Conservation (phyloP, 2,329 filamentous ascomycete species). For the Alternaria brassicicola region DNA sequence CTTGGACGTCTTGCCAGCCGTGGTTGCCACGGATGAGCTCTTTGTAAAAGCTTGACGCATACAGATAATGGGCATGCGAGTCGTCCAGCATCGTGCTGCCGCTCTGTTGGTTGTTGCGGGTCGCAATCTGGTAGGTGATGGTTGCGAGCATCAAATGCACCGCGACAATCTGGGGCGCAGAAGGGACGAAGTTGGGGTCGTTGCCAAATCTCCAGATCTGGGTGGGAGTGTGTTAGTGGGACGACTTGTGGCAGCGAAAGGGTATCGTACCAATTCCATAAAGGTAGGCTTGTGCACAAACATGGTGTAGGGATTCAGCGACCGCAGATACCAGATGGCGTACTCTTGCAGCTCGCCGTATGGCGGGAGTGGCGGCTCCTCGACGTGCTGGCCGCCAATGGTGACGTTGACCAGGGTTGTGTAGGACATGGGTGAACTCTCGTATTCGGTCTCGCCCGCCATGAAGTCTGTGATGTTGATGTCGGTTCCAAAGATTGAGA, state of each 20-base stretch:
- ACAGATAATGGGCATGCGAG: constrained; percentile 81
- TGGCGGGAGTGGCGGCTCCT: constrained; percentile 64
- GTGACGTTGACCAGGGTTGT: constrained; percentile 71
- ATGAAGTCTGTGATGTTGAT: constrained; percentile 79
- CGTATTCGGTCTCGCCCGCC: constrained; percentile 67
- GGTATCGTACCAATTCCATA: constrained; percentile 64
- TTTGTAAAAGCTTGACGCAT: constrained; percentile 70
- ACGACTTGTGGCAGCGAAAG: not conserved
- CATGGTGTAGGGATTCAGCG: constrained; percentile 73
- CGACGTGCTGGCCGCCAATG: constrained; percentile 61
- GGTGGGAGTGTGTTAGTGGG: constrained; percentile 37
- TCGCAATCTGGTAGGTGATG: constrained; percentile 78
- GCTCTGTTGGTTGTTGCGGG: constrained; percentile 64
- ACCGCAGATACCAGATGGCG: constrained; percentile 76
- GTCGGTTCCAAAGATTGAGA: constrained; percentile 80
- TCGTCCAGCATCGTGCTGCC: constrained; percentile 59
- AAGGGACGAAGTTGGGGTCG: constrained; percentile 67
- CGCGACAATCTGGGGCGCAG: constrained; percentile 69
- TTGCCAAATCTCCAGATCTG: constrained; percentile 76
- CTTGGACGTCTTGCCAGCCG: constrained; percentile 72
- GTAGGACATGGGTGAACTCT: constrained; percentile 67
- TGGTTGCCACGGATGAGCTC: constrained; percentile 66
- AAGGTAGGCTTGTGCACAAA: constrained; percentile 79
- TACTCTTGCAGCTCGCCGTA: constrained; percentile 71
- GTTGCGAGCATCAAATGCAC: constrained; percentile 81